Base-by-base conservation (phyloP, 2,329 filamentous ascomycete genomes). In the Hirsutella rhossiliensis region DNA sequence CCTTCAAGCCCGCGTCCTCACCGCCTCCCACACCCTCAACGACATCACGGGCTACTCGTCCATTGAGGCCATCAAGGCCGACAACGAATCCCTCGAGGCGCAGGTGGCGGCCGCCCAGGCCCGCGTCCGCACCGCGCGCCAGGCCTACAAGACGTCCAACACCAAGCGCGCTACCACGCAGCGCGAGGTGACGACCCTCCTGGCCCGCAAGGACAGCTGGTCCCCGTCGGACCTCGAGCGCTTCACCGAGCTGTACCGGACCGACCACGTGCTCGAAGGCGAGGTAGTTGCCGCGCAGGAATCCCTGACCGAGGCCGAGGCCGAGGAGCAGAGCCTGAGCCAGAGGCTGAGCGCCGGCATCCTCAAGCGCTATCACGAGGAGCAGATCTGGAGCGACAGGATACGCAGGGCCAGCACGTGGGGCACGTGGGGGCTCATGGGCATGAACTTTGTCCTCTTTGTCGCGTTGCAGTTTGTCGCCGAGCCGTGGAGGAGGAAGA, bases 381-480 rank as follows among this genome's bases (percentile, higher is more conserved):
- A 98, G 68, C 92, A 98, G 68, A 94, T 98, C 45, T 98, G 92
- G 92, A 94, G 87, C 58, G 92, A 98, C 62, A 90, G 94, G 54
- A 98, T 98, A 59, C 76, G 92, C 31, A 75, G 92, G 51, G 95
- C 95, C 72, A 92, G 85, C 61, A 98, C 92, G 0, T 98, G 92
- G 92, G 90, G 94, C 31, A 98, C 92, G 0, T 97, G 94, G 80
- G 92, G 90, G 0, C 68, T 98, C 48, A 98, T 98, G 92, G 90
- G 90, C 20, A 78, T 97, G 57, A 98, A 98, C 59, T 85, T 97
- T 29, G 62, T 97, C 48, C 66, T 98, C 40, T 87, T 98, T 58
- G 65, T 98, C 43, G 73, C 89, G 17, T 80, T 94, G 54, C 82
- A 96, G 64, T 82, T 94, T 53, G 79, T 92, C 18, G 82, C 95